Conservation (phyloP, 148 eudicot genomes). For the Persicaria tinctoria region DNA sequence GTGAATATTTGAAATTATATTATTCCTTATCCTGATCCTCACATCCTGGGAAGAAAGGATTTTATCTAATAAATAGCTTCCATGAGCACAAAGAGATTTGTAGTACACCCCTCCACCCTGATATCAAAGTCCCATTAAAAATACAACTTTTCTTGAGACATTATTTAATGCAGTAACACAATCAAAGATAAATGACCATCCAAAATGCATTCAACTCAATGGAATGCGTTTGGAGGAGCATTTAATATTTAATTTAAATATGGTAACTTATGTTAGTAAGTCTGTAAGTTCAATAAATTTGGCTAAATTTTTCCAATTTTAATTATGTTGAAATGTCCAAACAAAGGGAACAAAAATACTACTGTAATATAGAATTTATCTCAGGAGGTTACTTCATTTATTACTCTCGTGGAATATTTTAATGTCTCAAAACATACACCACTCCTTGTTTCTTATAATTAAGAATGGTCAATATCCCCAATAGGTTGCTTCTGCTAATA, state of each 20-base stretch:
- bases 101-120: neutral
- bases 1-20: neutral
- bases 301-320: neutral
- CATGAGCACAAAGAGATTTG: neutral
- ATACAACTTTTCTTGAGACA: neutral
- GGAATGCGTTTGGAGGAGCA: neutral
- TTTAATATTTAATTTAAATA: neutral
- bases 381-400: neutral
- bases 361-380: neutral
- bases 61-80: neutral
- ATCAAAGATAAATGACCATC: neutral
- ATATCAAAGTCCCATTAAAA: neutral
- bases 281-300: neutral
- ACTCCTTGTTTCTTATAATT: neutral
- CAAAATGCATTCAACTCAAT: conserved; percentile 2
- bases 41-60: neutral
- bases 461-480: neutral
- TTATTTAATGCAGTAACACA: neutral
- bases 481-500: no score
- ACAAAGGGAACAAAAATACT: neutral
- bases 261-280: neutral
- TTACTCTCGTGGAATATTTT: neutral
- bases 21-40: neutral
- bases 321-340: neutral
- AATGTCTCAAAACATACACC: neutral